These are phyloP conservation scores for Postia placenta DNA, from an alignment of 768 basidiomycete genomes.

Conservation along the genomic window DNA sequence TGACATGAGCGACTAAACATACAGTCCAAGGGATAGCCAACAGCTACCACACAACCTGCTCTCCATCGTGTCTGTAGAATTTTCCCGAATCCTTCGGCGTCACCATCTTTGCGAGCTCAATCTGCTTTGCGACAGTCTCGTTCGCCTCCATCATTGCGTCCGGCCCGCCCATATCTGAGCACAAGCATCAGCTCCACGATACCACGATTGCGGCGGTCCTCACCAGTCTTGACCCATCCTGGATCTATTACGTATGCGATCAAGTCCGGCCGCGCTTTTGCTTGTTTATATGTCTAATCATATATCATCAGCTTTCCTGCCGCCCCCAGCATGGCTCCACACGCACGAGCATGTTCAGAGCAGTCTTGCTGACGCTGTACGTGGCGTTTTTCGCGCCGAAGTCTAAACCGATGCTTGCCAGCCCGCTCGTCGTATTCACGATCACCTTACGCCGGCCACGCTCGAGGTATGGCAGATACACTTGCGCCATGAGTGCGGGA, in stretches of 20 bases:
- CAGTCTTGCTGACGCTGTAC: conserved; percentile 33
- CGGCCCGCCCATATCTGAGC: conserved; percentile 29
- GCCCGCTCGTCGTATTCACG: conserved; percentile 27
- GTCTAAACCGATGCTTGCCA: conserved; percentile 29
- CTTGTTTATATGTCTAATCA: conserved; percentile 30
- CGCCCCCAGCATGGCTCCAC: too few relatives aligned
- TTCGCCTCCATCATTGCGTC: conserved; percentile 24
- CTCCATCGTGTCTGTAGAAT: conserved; percentile 27
- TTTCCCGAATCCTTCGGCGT: conserved; percentile 25
- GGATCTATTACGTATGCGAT: conserved; percentile 29
- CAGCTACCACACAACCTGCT: conserved; percentile 28
- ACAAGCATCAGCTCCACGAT: background rate
- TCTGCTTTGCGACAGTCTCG: conserved; percentile 24
- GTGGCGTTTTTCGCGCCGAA: conserved; percentile 22
- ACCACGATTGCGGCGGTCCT: background rate
- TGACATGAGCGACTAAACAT: too few relatives aligned
- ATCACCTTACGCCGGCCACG: conserved; percentile 26
- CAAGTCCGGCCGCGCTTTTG: conserved; percentile 27
- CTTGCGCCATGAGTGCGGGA: conserved; percentile 24
- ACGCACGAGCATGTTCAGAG: conserved; percentile 35
- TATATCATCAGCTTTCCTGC: background rate
- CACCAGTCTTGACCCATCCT: conserved; percentile 36
- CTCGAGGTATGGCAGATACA: conserved; percentile 30
- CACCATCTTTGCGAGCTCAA: conserved; percentile 22
- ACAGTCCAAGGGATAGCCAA: too few relatives aligned